phyloP scores from a whole-genome alignment of 1,139 yeast species.

The Pichiaceae sp. region DNA sequence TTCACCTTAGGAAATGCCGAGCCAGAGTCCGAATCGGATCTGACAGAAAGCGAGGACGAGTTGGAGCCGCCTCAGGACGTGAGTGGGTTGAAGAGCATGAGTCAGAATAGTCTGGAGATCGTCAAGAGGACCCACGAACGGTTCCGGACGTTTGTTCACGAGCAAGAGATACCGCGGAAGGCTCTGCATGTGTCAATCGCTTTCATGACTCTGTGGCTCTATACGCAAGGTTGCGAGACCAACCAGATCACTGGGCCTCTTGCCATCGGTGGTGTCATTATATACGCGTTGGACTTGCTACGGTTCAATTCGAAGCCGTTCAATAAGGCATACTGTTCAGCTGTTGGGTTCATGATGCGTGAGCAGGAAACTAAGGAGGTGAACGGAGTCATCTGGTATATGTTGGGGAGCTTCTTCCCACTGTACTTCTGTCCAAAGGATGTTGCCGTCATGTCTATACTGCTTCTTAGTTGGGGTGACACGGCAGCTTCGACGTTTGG shows the following conservation, averaged over 20 bases:
- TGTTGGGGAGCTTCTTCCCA: slow-evolving; percentile 68
- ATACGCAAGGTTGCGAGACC: slow-evolving; percentile 52
- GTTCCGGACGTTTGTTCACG: slow-evolving; percentile 26
- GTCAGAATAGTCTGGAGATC: slow-evolving; percentile 14
- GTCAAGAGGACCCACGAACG: slow-evolving; percentile 18
- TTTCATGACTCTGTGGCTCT: slow-evolving; percentile 63
- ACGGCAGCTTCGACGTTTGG: slow-evolving; percentile 96
- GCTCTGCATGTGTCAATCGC: slow-evolving; percentile 85
- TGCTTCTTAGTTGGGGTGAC: slow-evolving; percentile 91
- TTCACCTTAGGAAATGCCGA: slow-evolving; percentile 11
- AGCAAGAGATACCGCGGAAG: slow-evolving; percentile 87
- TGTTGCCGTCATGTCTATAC: slow-evolving; percentile 63
- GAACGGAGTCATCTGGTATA: slow-evolving; percentile 84
- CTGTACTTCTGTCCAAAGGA: slow-evolving; percentile 72
- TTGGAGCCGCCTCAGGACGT: neutral
- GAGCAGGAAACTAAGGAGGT: slow-evolving; percentile 61
- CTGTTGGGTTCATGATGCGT: slow-evolving; percentile 76
- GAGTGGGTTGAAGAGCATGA: slow-evolving; percentile 1
- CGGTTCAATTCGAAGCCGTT: slow-evolving; percentile 55
- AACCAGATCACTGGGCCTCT: slow-evolving; percentile 54
- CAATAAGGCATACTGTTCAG: slow-evolving; percentile 55
- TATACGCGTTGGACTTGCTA: slow-evolving; percentile 59
- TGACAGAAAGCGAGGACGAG: slow-evolving; percentile 5
- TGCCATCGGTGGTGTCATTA: slow-evolving; percentile 39
- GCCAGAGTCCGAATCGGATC: slow-evolving; percentile 8